phyloP scores from a whole-genome alignment of 2,329 filamentous ascomycete genomes.

The Tolypocladium guangdongense region DNA sequence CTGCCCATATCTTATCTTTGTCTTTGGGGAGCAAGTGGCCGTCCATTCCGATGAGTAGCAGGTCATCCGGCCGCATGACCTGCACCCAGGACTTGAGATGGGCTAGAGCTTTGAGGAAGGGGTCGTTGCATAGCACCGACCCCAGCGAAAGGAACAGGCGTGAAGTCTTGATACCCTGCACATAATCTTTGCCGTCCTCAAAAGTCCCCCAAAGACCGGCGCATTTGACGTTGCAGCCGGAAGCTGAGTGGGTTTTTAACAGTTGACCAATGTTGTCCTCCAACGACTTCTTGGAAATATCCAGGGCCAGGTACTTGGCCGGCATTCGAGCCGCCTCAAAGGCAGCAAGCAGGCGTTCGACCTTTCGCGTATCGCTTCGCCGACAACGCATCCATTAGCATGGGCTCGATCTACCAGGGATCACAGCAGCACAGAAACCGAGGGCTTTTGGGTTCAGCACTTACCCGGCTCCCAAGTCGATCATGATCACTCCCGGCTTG shows the following conservation, averaged over 20 bases:
- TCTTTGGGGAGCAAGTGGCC: slow-evolving; percentile 22
- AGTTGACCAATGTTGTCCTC: slow-evolving; percentile 22
- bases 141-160: slow-evolving; percentile 29
- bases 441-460: slow-evolving; percentile 6
- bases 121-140: slow-evolving; percentile 31
- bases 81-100: slow-evolving; percentile 25
- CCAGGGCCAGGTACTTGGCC: slow-evolving; percentile 27
- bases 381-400: background rate
- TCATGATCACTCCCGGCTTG: slow-evolving; percentile 19
- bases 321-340: slow-evolving; percentile 19
- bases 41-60: slow-evolving; percentile 30
- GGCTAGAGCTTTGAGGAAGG: slow-evolving; percentile 21
- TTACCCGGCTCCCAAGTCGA: slow-evolving; percentile 32
- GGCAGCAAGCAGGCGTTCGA: slow-evolving; percentile 23
- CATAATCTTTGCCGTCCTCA: slow-evolving; percentile 20
- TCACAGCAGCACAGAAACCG: background rate
- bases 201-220: slow-evolving; percentile 30
- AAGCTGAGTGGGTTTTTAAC: slow-evolving; percentile 14
- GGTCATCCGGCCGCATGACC: slow-evolving; percentile 21
- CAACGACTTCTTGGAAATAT: slow-evolving; percentile 27
- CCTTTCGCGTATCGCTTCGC: slow-evolving; percentile 28
- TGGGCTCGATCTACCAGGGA: background rate
- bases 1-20: slow-evolving; percentile 26
- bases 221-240: slow-evolving; percentile 18
- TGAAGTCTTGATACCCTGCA: slow-evolving; percentile 17